A percentile compares a stretch with the other conserved stretches of the same genome.
These are phyloP conservation scores for Heliosperma pusillum DNA, from an alignment of 148 eudicot genomes.

Conservation along the genomic window DNA sequence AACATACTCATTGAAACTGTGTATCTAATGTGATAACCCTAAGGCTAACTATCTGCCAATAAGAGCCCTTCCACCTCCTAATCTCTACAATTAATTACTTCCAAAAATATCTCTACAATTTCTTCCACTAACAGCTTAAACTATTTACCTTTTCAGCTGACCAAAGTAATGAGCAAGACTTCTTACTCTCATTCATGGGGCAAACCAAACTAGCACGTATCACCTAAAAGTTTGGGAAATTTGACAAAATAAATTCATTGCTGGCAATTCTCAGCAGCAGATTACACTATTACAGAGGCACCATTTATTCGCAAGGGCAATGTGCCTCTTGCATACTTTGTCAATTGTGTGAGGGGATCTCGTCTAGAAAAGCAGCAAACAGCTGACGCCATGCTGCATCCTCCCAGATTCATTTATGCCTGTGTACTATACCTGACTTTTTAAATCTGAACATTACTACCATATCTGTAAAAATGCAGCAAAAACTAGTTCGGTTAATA, in stretches of 20 bases:
- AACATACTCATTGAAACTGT: background rate
- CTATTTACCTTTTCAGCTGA: no score
- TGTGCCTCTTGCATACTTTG: no score
- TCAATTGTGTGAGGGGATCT: no score
- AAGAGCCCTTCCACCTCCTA: background rate
- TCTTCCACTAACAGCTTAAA: no score
- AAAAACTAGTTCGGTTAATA: background rate
- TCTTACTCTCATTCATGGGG: background rate
- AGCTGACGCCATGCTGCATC: background rate
- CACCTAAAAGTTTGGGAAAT: background rate
- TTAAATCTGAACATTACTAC: background rate
- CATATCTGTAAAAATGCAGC: background rate
- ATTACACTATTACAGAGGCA: no score
- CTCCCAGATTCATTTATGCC: background rate
- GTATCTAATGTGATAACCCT: background rate
- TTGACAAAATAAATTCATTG: background rate
- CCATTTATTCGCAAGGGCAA: no score
- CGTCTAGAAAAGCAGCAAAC: no score
- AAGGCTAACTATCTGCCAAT: background rate
- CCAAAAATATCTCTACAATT: no score
- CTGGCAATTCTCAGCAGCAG: background rate
- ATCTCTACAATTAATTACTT: background rate
- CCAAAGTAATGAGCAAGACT: no score
- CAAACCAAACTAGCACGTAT: background rate
- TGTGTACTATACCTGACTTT: background rate